Evolutionary conservation across 805 yeast species (phyloP).

Genomic region (Vanderwaltozyma tropicalis): DNA sequence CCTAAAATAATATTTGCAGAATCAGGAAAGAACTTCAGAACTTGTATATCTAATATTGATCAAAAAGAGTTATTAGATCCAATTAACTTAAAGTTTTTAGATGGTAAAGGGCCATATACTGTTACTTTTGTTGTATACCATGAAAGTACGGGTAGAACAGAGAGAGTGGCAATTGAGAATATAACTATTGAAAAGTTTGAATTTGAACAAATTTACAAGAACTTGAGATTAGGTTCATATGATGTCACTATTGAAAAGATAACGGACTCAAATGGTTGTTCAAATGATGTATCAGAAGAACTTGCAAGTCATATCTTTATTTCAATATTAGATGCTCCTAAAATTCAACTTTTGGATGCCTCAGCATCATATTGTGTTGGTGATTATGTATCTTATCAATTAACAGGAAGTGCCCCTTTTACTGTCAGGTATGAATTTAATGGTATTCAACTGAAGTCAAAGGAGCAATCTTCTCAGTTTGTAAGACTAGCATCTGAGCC

Average conservation of each 20-base stretch:
- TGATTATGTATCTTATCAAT: constrained; percentile 66
- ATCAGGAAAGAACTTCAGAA: constrained; percentile 38
- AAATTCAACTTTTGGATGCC: constrained; percentile 39
- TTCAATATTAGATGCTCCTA: constrained; percentile 68
- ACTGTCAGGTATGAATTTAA: constrained; percentile 66
- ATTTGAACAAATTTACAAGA: constrained; percentile 37
- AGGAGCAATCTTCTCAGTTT: constrained; percentile 39
- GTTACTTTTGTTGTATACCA: constrained; percentile 50
- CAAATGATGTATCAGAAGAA: constrained; percentile 35
- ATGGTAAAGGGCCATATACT: constrained; percentile 54
- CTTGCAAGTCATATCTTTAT: constrained; percentile 36
- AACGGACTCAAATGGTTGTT: constrained; percentile 63
- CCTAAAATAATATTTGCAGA: constrained; percentile 49
- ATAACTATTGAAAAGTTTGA: constrained; percentile 32
- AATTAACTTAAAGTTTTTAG: constrained; percentile 40
- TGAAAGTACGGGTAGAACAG: constrained; percentile 46
- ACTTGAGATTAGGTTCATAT: constrained; percentile 62
- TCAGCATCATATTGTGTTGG: constrained; percentile 74
- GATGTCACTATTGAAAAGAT: constrained; percentile 46
- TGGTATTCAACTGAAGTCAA: constrained; percentile 46
- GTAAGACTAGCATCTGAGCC: constrained; percentile 71
- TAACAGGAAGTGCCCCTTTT: constrained; percentile 76
- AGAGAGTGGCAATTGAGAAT: constrained; percentile 35
- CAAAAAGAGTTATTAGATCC: constrained; percentile 33
- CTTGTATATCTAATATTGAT: constrained; percentile 35